A percentile compares a stretch with the other conserved stretches of the same genome.
These are phyloP conservation scores for Penicillium daleae DNA, from an alignment of 495 filamentous ascomycete species.

Conservation along the genomic window DNA sequence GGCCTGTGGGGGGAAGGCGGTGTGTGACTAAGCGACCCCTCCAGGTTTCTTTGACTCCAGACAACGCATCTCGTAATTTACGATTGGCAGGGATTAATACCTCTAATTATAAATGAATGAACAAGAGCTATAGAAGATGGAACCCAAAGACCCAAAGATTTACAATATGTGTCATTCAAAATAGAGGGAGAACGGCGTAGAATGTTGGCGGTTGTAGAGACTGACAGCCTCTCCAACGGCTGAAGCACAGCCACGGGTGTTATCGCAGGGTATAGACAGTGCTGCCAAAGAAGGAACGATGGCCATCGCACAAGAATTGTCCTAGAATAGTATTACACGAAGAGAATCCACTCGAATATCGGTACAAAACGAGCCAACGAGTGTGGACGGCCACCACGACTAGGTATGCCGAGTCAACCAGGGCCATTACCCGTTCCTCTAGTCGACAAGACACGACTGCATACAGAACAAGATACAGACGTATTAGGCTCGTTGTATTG, in stretches of 20 bases:
- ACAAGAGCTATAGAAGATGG: not conserved
- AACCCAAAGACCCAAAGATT: not conserved
- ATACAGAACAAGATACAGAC: not conserved
- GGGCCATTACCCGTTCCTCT: not conserved
- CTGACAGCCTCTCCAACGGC: not conserved
- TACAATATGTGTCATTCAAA: not conserved
- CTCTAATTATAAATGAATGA: not conserved
- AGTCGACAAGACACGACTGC: not conserved
- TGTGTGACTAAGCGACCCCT: constrained; percentile 35
- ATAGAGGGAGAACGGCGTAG: not conserved
- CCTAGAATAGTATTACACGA: constrained; percentile 14
- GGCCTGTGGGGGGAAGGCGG: constrained; percentile 46
- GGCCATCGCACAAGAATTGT: not conserved
- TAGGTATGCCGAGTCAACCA: not conserved
- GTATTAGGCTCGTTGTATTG: constrained; percentile 15
- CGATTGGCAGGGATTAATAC: not conserved
- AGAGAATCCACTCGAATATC: constrained; percentile 15
- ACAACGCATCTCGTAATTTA: not conserved
- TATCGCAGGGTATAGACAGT: not conserved
- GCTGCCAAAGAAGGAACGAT: not conserved
- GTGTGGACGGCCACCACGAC: not conserved
- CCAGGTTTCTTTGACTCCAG: constrained; percentile 1
- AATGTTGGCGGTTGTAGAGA: not conserved
- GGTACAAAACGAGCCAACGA: constrained; percentile 19
- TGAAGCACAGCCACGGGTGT: not conserved